Evolutionary conservation across 768 basidiomycete genomes (phyloP).

Genomic region (Calocybe indica): DNA sequence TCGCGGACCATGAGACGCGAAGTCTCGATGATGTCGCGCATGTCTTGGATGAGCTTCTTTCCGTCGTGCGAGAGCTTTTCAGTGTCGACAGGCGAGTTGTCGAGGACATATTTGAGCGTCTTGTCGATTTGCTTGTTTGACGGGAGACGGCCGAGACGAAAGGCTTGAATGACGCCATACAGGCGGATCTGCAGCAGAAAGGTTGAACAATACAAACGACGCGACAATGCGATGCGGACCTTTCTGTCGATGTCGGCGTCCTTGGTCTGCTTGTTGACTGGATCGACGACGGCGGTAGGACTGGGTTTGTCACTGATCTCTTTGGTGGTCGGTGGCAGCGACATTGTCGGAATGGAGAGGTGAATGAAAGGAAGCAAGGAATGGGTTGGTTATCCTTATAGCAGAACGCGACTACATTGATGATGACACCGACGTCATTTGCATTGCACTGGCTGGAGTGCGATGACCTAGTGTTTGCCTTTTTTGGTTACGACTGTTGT

Average conservation of each 20-base stretch:
- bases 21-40: constrained; percentile 76
- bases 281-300: constrained; percentile 56
- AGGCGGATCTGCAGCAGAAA: constrained; percentile 48
- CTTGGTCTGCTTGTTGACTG: constrained; percentile 53
- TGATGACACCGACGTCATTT: no score
- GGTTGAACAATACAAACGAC: neutral
- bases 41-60: constrained; percentile 67
- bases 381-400: no score
- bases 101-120: constrained; percentile 60
- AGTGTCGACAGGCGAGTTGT: constrained; percentile 52
- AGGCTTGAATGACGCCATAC: constrained; percentile 77
- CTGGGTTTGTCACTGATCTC: constrained; percentile 56
- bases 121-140: constrained; percentile 76
- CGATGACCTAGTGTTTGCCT: no score
- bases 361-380: no score
- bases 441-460: no score
- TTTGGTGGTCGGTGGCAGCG: constrained; percentile 56
- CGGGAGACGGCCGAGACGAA: constrained; percentile 74
- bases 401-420: no score
- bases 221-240: constrained; percentile 19
- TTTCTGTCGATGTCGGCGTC: constrained; percentile 81
- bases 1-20: constrained; percentile 62
- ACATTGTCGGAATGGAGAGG: constrained; percentile 37
- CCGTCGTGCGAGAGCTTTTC: constrained; percentile 73
- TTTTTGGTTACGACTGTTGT: no score